Percentiles rank a stretch among this genome's conserved stretches.
Conservation (phyloP, 176 grass and related monocot genomes). For the Triticum timopheevii region DNA sequence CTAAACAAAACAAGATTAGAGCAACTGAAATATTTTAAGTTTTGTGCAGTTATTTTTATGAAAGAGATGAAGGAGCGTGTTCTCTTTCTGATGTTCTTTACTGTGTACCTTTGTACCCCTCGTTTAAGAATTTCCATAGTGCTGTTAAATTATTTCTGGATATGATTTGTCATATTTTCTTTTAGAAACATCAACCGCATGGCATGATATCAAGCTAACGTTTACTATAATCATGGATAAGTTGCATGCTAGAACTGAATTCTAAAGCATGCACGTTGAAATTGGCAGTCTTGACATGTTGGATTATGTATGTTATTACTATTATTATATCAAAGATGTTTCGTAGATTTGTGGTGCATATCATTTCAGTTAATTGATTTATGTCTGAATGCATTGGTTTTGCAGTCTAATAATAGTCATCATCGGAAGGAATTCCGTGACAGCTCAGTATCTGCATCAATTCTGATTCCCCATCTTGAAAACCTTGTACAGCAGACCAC, state of each 20-base stretch:
- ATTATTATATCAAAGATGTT: background rate
- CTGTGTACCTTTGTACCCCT: background rate
- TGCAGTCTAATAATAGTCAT: conserved; percentile 55
- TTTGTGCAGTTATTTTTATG: background rate
- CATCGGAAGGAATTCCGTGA: conserved; percentile 58
- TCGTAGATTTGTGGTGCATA: background rate
- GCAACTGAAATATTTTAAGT: background rate
- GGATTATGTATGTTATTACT: background rate
- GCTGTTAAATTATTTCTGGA: background rate
- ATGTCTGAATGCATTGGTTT: conserved; percentile 13
- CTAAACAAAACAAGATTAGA: background rate
- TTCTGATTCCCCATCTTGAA: conserved; percentile 88
- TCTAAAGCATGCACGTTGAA: conserved; percentile 6
- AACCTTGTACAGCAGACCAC: conserved; percentile 96
- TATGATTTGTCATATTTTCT: background rate
- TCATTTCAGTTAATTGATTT: background rate
- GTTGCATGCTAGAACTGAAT: background rate
- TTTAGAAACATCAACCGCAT: background rate
- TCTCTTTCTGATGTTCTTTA: background rate
- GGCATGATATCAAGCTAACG: background rate
- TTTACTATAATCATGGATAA: background rate
- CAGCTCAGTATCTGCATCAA: conserved; percentile 64
- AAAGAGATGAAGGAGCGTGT: background rate
- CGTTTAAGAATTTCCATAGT: background rate
- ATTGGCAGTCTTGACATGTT: background rate